Evolutionary conservation across 768 basidiomycete species (phyloP).

Genomic region (Hygrocybe coccinea): DNA sequence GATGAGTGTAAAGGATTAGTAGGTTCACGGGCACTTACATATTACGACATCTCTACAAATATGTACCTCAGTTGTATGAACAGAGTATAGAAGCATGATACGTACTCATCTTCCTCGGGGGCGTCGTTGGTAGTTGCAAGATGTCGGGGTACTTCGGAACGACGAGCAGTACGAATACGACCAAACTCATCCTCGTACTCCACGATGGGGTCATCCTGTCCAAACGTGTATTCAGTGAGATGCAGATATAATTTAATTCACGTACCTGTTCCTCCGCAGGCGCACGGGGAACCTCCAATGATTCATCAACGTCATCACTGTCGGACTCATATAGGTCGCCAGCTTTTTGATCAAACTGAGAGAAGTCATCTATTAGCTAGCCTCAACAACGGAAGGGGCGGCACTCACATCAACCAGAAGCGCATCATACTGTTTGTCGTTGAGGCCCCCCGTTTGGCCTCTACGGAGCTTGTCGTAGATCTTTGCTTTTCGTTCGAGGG

Average conservation of each 20-base stretch:
- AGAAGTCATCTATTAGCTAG: neutral
- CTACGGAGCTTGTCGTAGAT: conserved; percentile 74
- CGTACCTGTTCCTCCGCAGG: conserved; percentile 29
- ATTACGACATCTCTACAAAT: conserved; percentile 53
- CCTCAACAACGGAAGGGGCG: neutral
- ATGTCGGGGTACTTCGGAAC: conserved; percentile 74
- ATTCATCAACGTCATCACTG: conserved; percentile 77
- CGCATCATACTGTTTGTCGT: conserved; percentile 64
- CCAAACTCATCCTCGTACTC: conserved; percentile 90
- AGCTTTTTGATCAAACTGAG: conserved; percentile 62
- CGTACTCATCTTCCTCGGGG: conserved; percentile 56
- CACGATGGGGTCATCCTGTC: conserved; percentile 68
- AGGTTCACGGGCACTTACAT: conserved; percentile 32
- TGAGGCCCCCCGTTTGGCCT: conserved; percentile 75
- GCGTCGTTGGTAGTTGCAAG: conserved; percentile 47
- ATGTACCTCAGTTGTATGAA: conserved; percentile 6
- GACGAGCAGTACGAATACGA: conserved; percentile 59
- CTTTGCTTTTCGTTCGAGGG: conserved; percentile 71
- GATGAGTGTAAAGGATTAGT: neutral
- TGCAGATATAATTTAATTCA: neutral
- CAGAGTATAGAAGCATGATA: conserved; percentile 13
- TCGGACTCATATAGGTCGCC: conserved; percentile 56
- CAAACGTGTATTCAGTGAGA: neutral
- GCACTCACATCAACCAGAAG: conserved; percentile 71
- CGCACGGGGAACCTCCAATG: conserved; percentile 52